Conservation (phyloP, 2,329 filamentous ascomycete genomes). For the Aspergillus vadensis region DNA sequence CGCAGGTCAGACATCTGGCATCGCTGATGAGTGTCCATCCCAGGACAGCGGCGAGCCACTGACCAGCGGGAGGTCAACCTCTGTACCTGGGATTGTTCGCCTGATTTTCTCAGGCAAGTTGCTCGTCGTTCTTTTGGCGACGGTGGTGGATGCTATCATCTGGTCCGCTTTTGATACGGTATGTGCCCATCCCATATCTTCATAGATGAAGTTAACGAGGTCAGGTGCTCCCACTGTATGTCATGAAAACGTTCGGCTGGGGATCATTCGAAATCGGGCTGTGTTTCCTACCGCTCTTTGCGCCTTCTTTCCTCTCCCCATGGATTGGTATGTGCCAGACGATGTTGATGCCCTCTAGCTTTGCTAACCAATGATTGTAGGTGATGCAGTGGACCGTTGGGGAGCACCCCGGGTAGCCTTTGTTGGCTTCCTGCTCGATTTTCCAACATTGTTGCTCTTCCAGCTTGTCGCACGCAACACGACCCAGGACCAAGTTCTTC, state of each 20-base stretch:
- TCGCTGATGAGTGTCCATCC: not conserved
- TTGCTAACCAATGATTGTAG: constrained; percentile 15
- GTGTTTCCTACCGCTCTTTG: constrained; percentile 60
- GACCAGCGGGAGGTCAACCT: constrained; percentile 7
- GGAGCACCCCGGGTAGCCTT: constrained; percentile 64
- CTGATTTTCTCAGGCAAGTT: constrained; percentile 48
- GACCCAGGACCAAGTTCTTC: constrained; percentile 61
- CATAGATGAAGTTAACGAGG: not conserved
- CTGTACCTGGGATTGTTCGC: constrained; percentile 24
- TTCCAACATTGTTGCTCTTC: constrained; percentile 65
- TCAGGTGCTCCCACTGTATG: constrained; percentile 58
- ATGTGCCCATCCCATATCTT: not conserved
- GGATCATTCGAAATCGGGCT: constrained; percentile 59
- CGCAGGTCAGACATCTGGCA: not conserved
- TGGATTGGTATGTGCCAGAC: constrained; percentile 51
- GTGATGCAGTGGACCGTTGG: constrained; percentile 51
- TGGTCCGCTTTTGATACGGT: constrained; percentile 58
- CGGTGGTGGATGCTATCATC: constrained; percentile 52
- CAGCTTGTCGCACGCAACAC: constrained; percentile 63
- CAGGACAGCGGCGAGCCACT: constrained; percentile 11
- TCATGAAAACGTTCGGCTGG: constrained; percentile 58
- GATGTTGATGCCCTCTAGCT: not conserved
- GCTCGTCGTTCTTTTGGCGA: constrained; percentile 47
- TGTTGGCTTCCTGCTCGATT: constrained; percentile 55
- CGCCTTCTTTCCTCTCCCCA: constrained; percentile 64